A percentile compares a stretch with the other conserved stretches of the same genome.
phyloP scores from a whole-genome alignment of 192 early-diverging fungal species.

The Coemansia sp. region DNA sequence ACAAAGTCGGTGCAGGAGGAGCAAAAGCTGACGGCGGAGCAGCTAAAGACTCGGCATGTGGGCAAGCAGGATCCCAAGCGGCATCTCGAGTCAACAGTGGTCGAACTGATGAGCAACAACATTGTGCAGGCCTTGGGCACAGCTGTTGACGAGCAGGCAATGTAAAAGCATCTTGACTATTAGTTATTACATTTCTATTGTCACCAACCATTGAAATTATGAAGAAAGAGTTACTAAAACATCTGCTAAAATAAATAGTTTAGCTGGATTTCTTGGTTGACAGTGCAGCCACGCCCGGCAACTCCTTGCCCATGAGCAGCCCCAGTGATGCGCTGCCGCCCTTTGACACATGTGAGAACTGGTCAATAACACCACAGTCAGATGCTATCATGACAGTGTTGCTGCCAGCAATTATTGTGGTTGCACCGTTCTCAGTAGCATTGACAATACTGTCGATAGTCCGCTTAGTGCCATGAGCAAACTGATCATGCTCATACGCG shows the following conservation, averaged over 20 bases:
- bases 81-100: constrained; percentile 92
- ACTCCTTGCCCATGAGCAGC: constrained; percentile 91
- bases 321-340: constrained; percentile 95
- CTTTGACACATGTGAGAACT: constrained; percentile 91
- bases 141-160: constrained; percentile 79
- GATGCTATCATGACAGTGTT: constrained; percentile 96
- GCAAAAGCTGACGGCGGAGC: constrained; percentile 85
- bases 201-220: background rate
- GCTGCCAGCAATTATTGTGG: constrained; percentile 91
- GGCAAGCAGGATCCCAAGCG: constrained; percentile 99
- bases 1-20: constrained; percentile 99
- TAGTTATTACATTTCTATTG: background rate
- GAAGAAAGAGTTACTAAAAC: background rate
- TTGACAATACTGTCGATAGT: constrained; percentile 82
- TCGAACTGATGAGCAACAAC: constrained; percentile 90
- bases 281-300: constrained; percentile 75
- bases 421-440: constrained; percentile 75
- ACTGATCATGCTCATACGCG: constrained; percentile 95
- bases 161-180: constrained; percentile 27
- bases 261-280: constrained; percentile 67
- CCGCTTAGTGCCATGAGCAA: constrained; percentile 81
- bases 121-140: constrained; percentile 94
- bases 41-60: constrained; percentile 98
- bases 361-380: constrained; percentile 76
- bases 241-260: no score